Base-by-base conservation (phyloP, 768 basidiomycete genomes). In the Mycena galericulata region DNA sequence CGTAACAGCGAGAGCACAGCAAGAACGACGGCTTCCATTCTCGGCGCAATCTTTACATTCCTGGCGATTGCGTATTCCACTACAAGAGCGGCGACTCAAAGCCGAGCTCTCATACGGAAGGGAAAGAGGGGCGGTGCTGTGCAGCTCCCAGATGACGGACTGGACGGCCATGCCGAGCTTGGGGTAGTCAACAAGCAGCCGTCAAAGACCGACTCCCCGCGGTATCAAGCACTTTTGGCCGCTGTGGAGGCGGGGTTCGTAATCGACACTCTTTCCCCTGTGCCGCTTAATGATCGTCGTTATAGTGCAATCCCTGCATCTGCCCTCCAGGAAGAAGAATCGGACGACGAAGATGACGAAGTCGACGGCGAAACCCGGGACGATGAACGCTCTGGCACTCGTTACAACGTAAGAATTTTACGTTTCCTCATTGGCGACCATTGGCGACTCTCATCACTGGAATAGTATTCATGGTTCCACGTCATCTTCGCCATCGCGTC, bases 21-120 rank as follows among this genome's bases (percentile, higher is more conserved):
- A 0, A 90, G 91, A 67, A 95, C 90, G 40, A 96, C 95, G 10
- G 92, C 94, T 2, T 89, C 98, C 50, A 83, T 98, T 29, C 85
- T 98, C 47, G 98, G 98, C 32, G 98, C 95, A 10, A 78, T 95
- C 14, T 98, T 99, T 80, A 99, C 98, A 0, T 99, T 99, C 89
- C 81, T 99, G 50, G 97, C 98, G 6, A 98, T 99, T 72, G 97
- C 98, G 9, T 99, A 98, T 77, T 98, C 97, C 30, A 99, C 98
- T 0, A 94, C 92, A 27, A 87, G 97, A 56, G 98, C 98, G 7
- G 98, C 98, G 12, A 99, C 98, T 0, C 96, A 97, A 80, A 95
- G 93, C 74, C 90, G 93, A 65, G 97, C 96, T 9, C 81, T 99
- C 26, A 92, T 93, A 0, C 97, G 96, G 3, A 90, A 84, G 65